Evolutionary conservation across 2,329 filamentous ascomycete genomes (phyloP), one percentile per base, ranked within the genome.

Genomic region (Pseudogymnoascus sp.): DNA sequence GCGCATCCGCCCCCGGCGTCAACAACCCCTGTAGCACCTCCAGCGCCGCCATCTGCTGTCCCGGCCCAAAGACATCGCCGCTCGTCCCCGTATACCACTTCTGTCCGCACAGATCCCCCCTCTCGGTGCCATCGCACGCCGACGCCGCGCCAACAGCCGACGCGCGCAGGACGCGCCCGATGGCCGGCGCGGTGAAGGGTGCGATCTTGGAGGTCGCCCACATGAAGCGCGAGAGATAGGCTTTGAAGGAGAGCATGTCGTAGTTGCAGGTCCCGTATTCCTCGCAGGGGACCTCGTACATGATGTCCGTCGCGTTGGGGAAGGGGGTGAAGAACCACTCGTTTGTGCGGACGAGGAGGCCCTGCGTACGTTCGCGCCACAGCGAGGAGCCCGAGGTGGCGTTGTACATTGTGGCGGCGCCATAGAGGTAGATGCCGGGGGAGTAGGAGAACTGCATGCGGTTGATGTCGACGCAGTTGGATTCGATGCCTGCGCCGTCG

Each of bases 271-370:
- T 77, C 61, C 76, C 75, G 64, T 77, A 74, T 3, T 74, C 75
- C 73, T 90, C 88, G 76, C 88, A 90, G n/a, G 84, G 83, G 50
- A 78, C 78, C 74, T 90, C 87, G 70, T 79, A 85, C 82, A 90
- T 85, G 73, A 88, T 75, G 70, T 84, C 77, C 21, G 83, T 82
- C 4, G 79, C 75, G 67, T 84, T 82, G 15, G 77, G 70, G 56
- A 76, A 78, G 4, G 80, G 79, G 56, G 73, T 74, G 76, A 88
- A 86, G 74, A 84, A 88, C 50, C 50, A 56, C 71, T 74, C 76
- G 26, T 70, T 67, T 2, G 81, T 75, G 23, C 81, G 82, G 23
- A 78, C 73, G 19, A 88, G 73, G 23, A 88, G 77, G 21, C 78
- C 76, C 60, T 77, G 69, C 1, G 83, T 77, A 44, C 84, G 82